phyloP scores from a whole-genome alignment of 257 asterid species.

The Penstemon barbatus region DNA sequence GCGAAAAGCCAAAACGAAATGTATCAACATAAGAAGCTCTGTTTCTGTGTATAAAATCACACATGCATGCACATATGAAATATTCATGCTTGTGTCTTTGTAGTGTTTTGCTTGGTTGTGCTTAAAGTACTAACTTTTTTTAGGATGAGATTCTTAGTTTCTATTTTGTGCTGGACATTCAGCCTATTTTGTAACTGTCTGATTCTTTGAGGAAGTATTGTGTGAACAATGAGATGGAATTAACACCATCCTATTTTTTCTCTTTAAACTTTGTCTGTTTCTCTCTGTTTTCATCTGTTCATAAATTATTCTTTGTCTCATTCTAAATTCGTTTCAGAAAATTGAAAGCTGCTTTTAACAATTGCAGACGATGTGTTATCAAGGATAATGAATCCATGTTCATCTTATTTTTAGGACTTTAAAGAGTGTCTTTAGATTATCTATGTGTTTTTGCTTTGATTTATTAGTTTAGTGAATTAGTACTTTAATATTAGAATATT shows the following conservation, averaged over 20 bases:
- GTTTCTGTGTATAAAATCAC: neutral
- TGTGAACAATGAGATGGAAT: constrained; percentile 16
- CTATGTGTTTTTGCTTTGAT: constrained; percentile 1
- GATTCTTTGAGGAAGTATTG: constrained; percentile 5
- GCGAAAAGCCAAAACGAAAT: too few species aligned
- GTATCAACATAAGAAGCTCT: neutral
- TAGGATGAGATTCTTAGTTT: neutral
- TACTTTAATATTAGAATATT: neutral
- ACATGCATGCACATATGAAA: constrained; percentile 2
- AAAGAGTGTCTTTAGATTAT: neutral
- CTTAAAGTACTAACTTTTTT: neutral
- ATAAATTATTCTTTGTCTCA: neutral
- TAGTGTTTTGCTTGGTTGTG: neutral
- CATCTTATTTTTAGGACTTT: constrained; percentile 7
- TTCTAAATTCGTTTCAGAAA: neutral
- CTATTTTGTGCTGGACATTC: neutral
- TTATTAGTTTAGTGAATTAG: constrained; percentile 6
- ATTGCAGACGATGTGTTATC: neutral
- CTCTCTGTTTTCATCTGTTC: neutral
- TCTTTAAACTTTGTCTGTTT: neutral
- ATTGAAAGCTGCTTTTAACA: neutral
- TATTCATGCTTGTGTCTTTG: constrained; percentile 2
- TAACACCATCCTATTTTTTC: neutral
- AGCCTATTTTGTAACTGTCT: neutral
- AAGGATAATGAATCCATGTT: constrained; percentile 2